Base-by-base conservation (phyloP, 179 eudicot species). In the Beta macrorhiza region DNA sequence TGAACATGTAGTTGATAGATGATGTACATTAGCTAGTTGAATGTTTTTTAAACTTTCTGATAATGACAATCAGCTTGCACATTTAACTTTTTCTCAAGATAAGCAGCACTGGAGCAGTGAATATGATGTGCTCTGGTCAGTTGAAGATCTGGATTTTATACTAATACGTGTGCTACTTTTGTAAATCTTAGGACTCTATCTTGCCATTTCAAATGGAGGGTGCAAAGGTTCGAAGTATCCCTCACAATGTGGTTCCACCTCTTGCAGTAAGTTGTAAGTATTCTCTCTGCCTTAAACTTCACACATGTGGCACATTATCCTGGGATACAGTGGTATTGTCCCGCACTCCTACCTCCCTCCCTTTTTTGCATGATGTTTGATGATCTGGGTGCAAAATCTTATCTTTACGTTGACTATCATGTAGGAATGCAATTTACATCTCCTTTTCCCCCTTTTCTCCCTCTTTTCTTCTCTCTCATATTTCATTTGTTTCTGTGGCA, bases 181-280 rank as follows among this genome's bases (percentile, higher is more conserved):
- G 77, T 73, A n/a, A 7, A 58, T 37, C 78, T 44, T 72, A 97
- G 99, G 98, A 89, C 80, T 87, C 87, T 67, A 73, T 84, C 77
- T 58, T 86, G 74, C 84, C 88, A 83, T 82, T 97, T 88, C 88
- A 85, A 77, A 77, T 86, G 91, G 97, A 92, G 84, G 81, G 87
- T 80, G 91, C 90, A 83, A 97, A 91, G 85, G 93, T 92, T 75
- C 93, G 99, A 84, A 83, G 87, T 78, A 92, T 97, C 78, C 90
- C 97, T 72, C 97, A 97, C 81, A 78, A 75, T 72, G 93, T 92
- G 70, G 85, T 87, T 79, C 89, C 90, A 76, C 99, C 99, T 20
- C 84, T 96, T 87, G 98, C 97, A 68, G 93, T 97, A 72, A 97
- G 99, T 75, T 92, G 99, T 96, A 83, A 90, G 99, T 91, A 56